Base-by-base conservation (phyloP, 2,329 filamentous ascomycete species). In the Cladophialophora immunda region DNA sequence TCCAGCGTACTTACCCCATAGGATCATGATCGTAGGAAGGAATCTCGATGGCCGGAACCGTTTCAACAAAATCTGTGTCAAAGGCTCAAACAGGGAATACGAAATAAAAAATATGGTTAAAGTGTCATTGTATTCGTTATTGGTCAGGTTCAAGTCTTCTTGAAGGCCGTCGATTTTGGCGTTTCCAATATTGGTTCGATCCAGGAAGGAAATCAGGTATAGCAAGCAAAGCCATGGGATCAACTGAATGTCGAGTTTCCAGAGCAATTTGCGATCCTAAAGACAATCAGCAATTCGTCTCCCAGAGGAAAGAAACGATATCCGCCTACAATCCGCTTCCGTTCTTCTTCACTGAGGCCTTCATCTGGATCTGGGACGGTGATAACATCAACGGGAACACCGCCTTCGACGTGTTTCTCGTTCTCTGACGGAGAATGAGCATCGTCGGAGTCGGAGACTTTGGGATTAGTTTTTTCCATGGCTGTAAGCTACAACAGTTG, bases 101-200 rank as follows among this genome's bases (percentile, higher is more conserved):
- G 91, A 93, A 58, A 96, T 84, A 80, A 96, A 97, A 81, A 97
- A 97, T 72, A 96, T 90, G 36, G 91, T 92, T 7, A 97, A 83
- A 0, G 89, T 86, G 25, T 86, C 83, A 76, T 94, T 94, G 80
- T 93, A 97, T 74, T 91, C 83, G 5, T 82, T 78, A 2, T 85
- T 83, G 0, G 84, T 84, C 82, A 94, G 86, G 34, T 85, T 71
- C 6, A 95, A 80, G 65, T 91, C 88, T 11, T 82, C 75, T 62
- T 84, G 77, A 2, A 89, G 76, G 15, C 86, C 85, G n/a, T 83
- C 85, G 25, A 88, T 81, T 73, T 86, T 86, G 2, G 86, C 92
- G 79, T 84, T 95, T 53, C 92, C 92, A 66, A 94, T 92, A 73
- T 95, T 94, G 29, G 92, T 93, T 66, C 71, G 63, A 34, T 70